Conservation (phyloP, 2,329 filamentous ascomycete species). For the Talaromyces sp. region DNA sequence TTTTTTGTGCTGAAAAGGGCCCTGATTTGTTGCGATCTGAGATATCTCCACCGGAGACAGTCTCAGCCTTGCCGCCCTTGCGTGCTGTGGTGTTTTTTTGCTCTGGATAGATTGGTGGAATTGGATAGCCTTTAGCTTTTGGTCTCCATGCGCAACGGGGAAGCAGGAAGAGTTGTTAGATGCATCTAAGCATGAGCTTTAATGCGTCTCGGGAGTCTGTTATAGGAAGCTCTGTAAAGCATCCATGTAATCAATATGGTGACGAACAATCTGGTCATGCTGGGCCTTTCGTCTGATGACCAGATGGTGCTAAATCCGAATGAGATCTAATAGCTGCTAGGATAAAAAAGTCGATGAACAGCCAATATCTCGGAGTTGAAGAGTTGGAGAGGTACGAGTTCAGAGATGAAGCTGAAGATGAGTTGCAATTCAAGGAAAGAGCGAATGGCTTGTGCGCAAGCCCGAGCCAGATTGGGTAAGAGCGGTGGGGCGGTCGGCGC, state of each 20-base stretch:
- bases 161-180: constrained; percentile 6
- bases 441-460: not conserved
- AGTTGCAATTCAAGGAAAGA: too few relatives aligned
- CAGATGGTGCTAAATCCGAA: too few relatives aligned
- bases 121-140: not conserved
- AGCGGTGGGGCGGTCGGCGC: not conserved
- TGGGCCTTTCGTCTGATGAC: too few relatives aligned
- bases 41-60: not conserved
- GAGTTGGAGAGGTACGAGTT: not conserved
- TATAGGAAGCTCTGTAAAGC: constrained; percentile 3
- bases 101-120: not conserved
- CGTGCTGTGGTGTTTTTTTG: not conserved
- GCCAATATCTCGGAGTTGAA: not conserved
- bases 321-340: too few relatives aligned
- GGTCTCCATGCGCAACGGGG: not conserved
- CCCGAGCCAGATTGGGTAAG: not conserved
- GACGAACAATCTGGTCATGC: not conserved
- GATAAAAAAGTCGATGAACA: not conserved
- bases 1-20: not conserved
- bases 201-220: not conserved
- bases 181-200: constrained; percentile 8
- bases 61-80: constrained; percentile 12
- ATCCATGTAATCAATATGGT: not conserved
- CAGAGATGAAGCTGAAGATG: not conserved
- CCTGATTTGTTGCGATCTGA: not conserved